A percentile compares a stretch with the other conserved stretches of the same genome.
Evolutionary conservation across 441 rosid genomes (phyloP).

Genomic region (Flueggea neowawraea): DNA sequence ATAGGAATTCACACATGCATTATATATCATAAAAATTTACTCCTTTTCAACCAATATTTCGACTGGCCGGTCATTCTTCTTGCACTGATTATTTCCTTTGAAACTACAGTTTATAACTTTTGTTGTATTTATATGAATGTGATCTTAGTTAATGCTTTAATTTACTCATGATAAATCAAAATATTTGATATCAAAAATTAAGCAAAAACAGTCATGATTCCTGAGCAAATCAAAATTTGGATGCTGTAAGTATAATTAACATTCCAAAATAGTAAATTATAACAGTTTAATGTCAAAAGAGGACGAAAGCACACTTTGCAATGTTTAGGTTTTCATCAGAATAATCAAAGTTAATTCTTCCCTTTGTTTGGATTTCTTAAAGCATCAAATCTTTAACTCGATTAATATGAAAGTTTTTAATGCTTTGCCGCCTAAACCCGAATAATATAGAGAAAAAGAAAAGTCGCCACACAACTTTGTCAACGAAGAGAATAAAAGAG

Average conservation of each 20-base stretch:
- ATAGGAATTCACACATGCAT: no score
- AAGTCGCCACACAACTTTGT: not conserved
- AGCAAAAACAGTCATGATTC: no score
- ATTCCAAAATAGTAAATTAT: constrained; percentile 3
- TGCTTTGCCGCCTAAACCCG: not conserved
- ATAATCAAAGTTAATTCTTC: constrained; percentile 9
- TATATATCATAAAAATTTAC: no score
- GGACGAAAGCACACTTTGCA: constrained; percentile 29
- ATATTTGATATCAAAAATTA: no score
- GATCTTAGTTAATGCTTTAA: no score
- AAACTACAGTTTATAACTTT: no score
- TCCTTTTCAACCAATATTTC: no score
- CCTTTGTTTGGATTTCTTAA: constrained; percentile 11
- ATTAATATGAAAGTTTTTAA: constrained; percentile 3
- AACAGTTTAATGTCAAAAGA: constrained; percentile 6
- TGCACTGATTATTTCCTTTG: no score
- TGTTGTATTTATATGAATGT: no score
- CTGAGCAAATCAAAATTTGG: constrained; percentile 13
- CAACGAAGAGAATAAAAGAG: not conserved
- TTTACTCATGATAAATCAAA: no score
- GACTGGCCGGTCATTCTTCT: no score
- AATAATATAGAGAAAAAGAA: not conserved
- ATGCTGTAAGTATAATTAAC: not conserved
- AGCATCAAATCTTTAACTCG: constrained; percentile 13
- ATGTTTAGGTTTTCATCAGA: not conserved